These are phyloP conservation scores for Aphanomyces stellatus DNA, from an alignment of 352 stramenopile genomes.

Conservation along the genomic window DNA sequence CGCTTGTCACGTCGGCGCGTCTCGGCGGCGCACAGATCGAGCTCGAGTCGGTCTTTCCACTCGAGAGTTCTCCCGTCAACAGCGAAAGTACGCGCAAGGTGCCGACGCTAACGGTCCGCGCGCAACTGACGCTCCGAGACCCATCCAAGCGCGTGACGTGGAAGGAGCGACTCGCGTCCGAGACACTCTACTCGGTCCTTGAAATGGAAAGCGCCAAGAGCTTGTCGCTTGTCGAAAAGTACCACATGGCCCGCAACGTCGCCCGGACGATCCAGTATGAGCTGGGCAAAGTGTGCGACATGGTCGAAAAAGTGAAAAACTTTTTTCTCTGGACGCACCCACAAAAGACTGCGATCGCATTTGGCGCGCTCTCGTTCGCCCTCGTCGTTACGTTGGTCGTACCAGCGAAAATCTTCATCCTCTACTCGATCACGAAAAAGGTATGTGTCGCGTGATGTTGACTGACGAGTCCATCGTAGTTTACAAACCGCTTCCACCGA, in stretches of 20 bases:
- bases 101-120: constrained; percentile 23
- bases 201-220: constrained; percentile 33
- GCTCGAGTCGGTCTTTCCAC: constrained; percentile 21
- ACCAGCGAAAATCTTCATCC: constrained; percentile 25
- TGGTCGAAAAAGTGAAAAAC: constrained; percentile 30
- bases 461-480: constrained; percentile 19
- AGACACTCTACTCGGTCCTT: constrained; percentile 28
- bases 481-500: constrained; percentile 31
- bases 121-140: constrained; percentile 28
- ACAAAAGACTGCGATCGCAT: constrained; percentile 28
- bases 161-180: constrained; percentile 27
- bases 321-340: constrained; percentile 34
- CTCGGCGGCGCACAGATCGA: constrained; percentile 25
- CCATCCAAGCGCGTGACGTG: constrained; percentile 23
- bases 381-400: constrained; percentile 24
- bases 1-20: constrained; percentile 22
- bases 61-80: constrained; percentile 12
- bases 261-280: constrained; percentile 33
- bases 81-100: not conserved
- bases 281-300: constrained; percentile 26
- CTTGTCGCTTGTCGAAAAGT: constrained; percentile 33
- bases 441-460: not conserved
- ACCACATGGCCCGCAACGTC: constrained; percentile 35
- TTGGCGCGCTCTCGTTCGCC: constrained; percentile 5
- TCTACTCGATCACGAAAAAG: constrained; percentile 25